phyloP scores from a whole-genome alignment of 2,329 filamentous ascomycete species.

The Fusarium chuoi region DNA sequence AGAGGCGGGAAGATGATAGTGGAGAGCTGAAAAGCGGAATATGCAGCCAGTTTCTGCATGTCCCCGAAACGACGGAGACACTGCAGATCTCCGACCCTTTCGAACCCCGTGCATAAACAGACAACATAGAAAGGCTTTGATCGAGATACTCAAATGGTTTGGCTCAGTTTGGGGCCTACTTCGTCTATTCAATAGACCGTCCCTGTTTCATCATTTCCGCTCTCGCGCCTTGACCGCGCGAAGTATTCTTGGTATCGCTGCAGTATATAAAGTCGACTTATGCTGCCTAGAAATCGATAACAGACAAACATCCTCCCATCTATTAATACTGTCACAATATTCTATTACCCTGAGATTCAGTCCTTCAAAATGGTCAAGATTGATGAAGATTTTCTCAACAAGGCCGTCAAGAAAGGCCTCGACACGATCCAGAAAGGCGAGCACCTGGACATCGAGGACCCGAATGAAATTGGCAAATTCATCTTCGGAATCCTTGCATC shows the following conservation, averaged over 20 bases:
- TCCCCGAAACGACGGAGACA: too few species aligned
- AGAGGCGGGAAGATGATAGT: not conserved
- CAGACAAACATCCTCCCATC: not conserved
- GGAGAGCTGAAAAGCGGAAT: not conserved
- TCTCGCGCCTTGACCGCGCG: too few species aligned
- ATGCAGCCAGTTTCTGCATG: not conserved
- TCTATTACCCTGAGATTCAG: too few species aligned
- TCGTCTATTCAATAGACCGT: too few species aligned
- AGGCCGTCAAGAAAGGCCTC: not conserved
- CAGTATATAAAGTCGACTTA: not conserved
- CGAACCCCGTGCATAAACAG: too few species aligned
- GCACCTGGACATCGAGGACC: too few species aligned
- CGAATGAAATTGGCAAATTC: too few species aligned
- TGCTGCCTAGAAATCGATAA: not conserved
- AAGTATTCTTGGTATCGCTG: not conserved
- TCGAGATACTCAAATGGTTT: too few species aligned
- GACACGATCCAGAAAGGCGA: not conserved
- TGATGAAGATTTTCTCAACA: not conserved
- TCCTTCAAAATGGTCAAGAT: not conserved
- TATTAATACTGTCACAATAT: not conserved
- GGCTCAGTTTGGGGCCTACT: too few species aligned
- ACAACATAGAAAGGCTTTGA: too few species aligned
- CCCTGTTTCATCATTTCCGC: too few species aligned
- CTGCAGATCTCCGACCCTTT: not conserved
- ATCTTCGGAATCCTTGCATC: too few species aligned